Evolutionary conservation across 345 rosid species (phyloP).

Genomic region (Eucalyptus sp.): DNA sequence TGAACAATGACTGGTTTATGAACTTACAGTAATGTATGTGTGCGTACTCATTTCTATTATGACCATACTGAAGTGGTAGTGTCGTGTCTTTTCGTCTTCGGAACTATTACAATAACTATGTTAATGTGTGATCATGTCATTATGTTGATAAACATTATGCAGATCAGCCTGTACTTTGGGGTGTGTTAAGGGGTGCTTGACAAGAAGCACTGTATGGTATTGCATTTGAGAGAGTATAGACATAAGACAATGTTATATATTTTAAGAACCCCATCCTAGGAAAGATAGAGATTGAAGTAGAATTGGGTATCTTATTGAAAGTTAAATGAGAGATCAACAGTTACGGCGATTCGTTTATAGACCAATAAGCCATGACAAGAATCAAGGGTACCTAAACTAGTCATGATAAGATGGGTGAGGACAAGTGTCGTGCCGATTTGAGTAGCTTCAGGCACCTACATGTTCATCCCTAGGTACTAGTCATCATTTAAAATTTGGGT

Average conservation of each 20-base stretch:
- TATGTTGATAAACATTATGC: not conserved
- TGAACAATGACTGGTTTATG: not conserved
- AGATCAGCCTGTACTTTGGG: not conserved
- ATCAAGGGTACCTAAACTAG: not conserved
- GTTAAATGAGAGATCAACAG: not conserved
- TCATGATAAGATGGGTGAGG: not conserved
- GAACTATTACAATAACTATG: not conserved
- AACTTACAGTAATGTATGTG: not conserved
- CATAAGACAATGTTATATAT: not conserved
- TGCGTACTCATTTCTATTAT: not conserved
- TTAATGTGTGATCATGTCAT: not conserved
- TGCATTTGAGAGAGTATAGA: not conserved
- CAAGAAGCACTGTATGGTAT: not conserved
- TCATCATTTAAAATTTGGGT: not conserved
- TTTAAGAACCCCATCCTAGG: not conserved
- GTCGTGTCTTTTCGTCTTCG: not conserved
- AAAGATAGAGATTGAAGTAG: not conserved
- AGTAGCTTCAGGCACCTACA: not conserved
- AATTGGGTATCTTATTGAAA: not conserved
- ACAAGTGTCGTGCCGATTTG: not conserved
- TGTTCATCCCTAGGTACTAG: not conserved
- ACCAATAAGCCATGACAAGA: not conserved
- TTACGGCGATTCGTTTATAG: not conserved
- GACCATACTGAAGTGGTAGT: not conserved
- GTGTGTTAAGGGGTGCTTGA: not conserved